phyloP scores from a whole-genome alignment of 106 monocot genomes.

The Allium sativum region DNA sequence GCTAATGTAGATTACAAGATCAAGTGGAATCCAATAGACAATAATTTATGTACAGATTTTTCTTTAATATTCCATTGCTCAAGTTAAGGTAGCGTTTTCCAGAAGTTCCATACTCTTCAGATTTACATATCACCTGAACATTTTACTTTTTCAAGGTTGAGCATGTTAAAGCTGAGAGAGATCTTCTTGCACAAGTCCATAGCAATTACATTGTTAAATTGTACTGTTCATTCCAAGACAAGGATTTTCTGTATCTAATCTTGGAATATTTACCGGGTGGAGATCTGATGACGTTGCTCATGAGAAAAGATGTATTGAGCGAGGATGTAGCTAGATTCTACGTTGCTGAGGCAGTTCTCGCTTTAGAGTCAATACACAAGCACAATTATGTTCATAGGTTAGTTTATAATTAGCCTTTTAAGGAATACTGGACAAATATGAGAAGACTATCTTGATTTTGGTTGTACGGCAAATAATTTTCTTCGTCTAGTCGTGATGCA shows the following conservation, averaged over 20 bases:
- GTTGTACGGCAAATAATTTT: background rate
- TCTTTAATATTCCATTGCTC: background rate
- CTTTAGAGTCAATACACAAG: conserved; percentile 26
- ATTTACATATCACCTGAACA: too few species aligned
- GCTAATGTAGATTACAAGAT: too few species aligned
- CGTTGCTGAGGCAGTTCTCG: conserved; percentile 23
- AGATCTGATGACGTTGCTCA: conserved; percentile 27
- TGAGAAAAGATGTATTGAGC: conserved; percentile 18
- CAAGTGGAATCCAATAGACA: background rate
- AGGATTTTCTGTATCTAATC: conserved; percentile 23
- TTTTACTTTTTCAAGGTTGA: conserved; percentile 18
- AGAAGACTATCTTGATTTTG: too few species aligned
- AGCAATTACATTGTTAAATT: conserved; percentile 32
- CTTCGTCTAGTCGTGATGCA: background rate
- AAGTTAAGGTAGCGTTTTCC: too few species aligned
- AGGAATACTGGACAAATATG: too few species aligned
- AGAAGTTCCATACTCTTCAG: too few species aligned
- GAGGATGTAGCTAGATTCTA: conserved; percentile 26
- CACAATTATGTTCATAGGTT: conserved; percentile 29
- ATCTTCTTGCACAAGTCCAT: conserved; percentile 33
- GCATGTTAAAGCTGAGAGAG: conserved; percentile 44
- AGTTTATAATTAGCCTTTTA: background rate
- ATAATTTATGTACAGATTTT: background rate
- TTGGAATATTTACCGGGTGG: conserved; percentile 33
- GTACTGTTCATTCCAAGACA: conserved; percentile 39